Conservation (phyloP, 345 rosid genomes). For the Viola odorata region DNA sequence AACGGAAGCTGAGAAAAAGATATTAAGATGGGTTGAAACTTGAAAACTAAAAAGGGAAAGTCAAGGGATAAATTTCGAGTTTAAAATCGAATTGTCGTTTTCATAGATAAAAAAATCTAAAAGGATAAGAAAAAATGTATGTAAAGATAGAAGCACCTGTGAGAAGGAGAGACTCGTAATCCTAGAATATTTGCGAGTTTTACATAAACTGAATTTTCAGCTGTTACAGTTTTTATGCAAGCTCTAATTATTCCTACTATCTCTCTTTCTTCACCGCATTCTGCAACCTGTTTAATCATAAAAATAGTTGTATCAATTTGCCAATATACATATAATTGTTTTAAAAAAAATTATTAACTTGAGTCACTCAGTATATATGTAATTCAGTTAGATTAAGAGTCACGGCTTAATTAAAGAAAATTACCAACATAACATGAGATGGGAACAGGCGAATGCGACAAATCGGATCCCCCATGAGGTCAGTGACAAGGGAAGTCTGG, state of each 20-base stretch:
- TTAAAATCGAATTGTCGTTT: no score
- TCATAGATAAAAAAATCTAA: no score
- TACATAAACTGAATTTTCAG: slow-evolving; percentile 36
- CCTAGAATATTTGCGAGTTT: slow-evolving; percentile 62
- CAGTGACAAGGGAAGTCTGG: slow-evolving; percentile 55
- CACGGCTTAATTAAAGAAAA: no score
- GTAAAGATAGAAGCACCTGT: slow-evolving; percentile 36
- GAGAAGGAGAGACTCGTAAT: slow-evolving; percentile 58
- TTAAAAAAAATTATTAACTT: no score
- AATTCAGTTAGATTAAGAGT: no score
- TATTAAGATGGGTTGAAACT: no score
- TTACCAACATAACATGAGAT: slow-evolving; percentile 58
- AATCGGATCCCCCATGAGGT: slow-evolving; percentile 68
- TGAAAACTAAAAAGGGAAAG: no score
- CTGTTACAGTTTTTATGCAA: slow-evolving; percentile 52
- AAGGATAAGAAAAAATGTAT: not conserved
- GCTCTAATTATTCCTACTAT: slow-evolving; percentile 67
- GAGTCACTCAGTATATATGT: no score
- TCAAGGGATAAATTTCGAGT: not conserved
- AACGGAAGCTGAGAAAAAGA: no score
- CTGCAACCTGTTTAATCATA: slow-evolving; percentile 47
- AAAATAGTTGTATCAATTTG: not conserved
- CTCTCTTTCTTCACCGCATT: slow-evolving; percentile 44
- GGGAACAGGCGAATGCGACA: slow-evolving; percentile 66
- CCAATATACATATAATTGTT: no score